These are phyloP conservation scores for Wickerhamiella lipophila DNA, from an alignment of 805 yeast species.

Conservation along the genomic window DNA sequence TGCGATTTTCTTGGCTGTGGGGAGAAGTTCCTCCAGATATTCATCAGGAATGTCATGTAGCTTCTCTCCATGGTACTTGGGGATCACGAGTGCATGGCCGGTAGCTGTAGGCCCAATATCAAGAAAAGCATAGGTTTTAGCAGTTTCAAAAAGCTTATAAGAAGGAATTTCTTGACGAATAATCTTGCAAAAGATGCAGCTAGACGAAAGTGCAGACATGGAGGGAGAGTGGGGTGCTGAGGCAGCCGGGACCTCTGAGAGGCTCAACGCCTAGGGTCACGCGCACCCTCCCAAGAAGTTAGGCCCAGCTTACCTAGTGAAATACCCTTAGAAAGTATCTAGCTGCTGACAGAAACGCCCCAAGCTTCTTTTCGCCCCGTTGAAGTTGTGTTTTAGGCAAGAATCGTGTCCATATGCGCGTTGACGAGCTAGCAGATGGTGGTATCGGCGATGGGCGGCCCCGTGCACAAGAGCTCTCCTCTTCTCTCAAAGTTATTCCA, in stretches of 20 bases:
- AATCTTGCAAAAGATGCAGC: conserved; percentile 85
- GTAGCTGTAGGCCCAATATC: conserved; percentile 87
- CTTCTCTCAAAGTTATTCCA: conserved; percentile 19
- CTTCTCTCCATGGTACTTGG: conserved; percentile 87
- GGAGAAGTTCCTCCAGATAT: conserved; percentile 69
- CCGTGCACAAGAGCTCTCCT: conserved; percentile 21
- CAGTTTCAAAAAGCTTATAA: conserved; percentile 79
- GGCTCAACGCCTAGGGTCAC: no score
- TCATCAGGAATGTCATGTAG: conserved; percentile 90
- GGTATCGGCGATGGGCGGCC: conserved; percentile 15
- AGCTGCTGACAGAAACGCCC: no score
- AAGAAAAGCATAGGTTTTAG: conserved; percentile 62
- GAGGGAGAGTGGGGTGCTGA: not conserved
- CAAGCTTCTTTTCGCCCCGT: no score
- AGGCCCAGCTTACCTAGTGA: no score
- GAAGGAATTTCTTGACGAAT: conserved; percentile 94
- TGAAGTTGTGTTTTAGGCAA: no score
- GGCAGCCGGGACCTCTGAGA: no score
- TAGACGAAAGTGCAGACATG: conserved; percentile 16
- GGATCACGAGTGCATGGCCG: conserved; percentile 83
- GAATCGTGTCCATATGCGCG: conserved; percentile 8
- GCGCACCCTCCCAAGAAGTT: no score
- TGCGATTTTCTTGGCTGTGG: conserved; percentile 77
- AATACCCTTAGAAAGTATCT: no score
- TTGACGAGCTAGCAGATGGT: conserved; percentile 11